Evolutionary conservation across 2,329 filamentous ascomycete species (phyloP).

Genomic region (Xylaria hypoxylon): DNA sequence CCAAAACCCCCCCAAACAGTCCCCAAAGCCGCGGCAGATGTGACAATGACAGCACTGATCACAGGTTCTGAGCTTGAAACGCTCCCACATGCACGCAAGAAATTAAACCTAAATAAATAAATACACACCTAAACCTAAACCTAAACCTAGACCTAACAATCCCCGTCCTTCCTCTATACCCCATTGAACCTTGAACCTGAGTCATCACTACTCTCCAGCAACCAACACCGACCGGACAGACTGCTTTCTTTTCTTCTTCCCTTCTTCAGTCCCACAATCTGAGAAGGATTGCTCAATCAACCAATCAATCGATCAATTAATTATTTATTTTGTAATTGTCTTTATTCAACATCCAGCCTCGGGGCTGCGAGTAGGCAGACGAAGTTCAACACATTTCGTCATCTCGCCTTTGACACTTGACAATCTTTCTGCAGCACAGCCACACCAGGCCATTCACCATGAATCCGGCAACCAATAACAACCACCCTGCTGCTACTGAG

Average conservation of each 20-base stretch:
- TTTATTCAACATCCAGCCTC: conserved; percentile 37
- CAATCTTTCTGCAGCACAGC: conserved; percentile 14
- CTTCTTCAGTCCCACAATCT: conserved; percentile 2
- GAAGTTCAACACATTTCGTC: conserved; percentile 47
- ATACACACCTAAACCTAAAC: not conserved
- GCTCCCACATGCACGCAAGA: not conserved
- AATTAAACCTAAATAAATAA: not conserved
- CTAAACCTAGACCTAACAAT: not conserved
- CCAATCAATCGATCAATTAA: not conserved
- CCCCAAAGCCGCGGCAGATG: conserved; percentile 3
- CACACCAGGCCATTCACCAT: conserved; percentile 42
- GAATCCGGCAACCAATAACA: conserved; percentile 26
- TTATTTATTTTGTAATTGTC: conserved; percentile 22
- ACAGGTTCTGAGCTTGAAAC: not conserved
- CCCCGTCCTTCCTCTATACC: not conserved
- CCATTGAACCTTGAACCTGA: not conserved
- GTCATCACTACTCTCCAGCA: not conserved
- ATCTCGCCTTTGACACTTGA: conserved; percentile 3
- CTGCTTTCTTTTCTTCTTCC: conserved; percentile 1
- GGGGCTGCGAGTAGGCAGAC: conserved; percentile 41
- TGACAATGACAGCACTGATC: conserved; percentile 2
- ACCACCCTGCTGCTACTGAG: conserved; percentile 42
- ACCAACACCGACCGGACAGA: not conserved
- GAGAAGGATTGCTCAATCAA: not conserved
- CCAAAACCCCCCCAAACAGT: not conserved